These are phyloP conservation scores for Anthracocystis walkeri DNA, from an alignment of 1,284 basidiomycete species.

Conservation along the genomic window DNA sequence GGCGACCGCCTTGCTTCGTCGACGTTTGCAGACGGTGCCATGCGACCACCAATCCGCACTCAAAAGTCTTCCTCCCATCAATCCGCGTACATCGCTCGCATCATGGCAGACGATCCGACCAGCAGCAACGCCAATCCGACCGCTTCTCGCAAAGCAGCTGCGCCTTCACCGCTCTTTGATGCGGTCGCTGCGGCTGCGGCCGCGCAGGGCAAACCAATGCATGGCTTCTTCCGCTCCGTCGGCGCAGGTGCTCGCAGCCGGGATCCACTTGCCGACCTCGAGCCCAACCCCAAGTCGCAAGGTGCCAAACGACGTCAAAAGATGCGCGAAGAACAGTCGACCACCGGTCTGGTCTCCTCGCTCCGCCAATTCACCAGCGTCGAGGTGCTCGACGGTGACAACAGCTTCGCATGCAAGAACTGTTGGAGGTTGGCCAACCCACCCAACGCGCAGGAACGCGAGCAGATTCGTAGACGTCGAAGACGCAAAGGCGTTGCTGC, in stretches of 20 bases:
- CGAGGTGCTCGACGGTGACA: slow-evolving; percentile 90
- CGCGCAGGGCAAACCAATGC: slow-evolving; percentile 25
- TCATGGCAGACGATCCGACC: slow-evolving; percentile 44
- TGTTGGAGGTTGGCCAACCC: slow-evolving; percentile 91
- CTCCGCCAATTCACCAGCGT: slow-evolving; percentile 87
- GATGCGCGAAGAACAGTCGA: slow-evolving; percentile 44
- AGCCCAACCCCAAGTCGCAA: slow-evolving; percentile 39
- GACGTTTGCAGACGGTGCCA: slow-evolving; percentile 12
- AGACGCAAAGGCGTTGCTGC: slow-evolving; percentile 58
- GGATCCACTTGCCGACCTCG: slow-evolving; percentile 33
- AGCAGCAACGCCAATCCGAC: slow-evolving; percentile 12
- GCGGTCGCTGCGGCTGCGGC: slow-evolving; percentile 25
- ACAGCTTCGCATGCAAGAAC: slow-evolving; percentile 88
- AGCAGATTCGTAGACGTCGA: slow-evolving; percentile 69
- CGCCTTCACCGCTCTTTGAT: slow-evolving; percentile 32
- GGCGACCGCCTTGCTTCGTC: slow-evolving; percentile 10
- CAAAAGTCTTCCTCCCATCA: slow-evolving; percentile 42
- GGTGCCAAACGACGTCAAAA: slow-evolving; percentile 43
- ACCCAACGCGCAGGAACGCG: slow-evolving; percentile 47
- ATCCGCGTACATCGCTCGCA: slow-evolving; percentile 47
- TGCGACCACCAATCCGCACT: slow-evolving; percentile 33
- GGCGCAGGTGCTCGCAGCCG: slow-evolving; percentile 17
- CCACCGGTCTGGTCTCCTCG: slow-evolving; percentile 74
- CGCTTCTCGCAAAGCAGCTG: slow-evolving; percentile 18
- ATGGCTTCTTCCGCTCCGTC: slow-evolving; percentile 38